Base-by-base conservation (phyloP, 495 filamentous ascomycete species). In the Trichoderma virens region DNA sequence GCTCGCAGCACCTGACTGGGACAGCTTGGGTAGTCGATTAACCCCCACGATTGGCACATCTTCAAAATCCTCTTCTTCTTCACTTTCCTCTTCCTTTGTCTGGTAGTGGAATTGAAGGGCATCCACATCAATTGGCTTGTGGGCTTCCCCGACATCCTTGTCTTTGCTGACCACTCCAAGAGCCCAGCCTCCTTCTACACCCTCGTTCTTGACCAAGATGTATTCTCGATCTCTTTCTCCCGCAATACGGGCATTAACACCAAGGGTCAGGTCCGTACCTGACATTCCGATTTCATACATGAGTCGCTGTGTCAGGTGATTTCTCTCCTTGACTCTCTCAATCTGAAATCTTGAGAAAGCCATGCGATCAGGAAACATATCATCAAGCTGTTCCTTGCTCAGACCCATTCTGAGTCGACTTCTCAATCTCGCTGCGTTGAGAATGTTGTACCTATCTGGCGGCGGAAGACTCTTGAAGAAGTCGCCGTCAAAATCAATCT, bases 361-460 rank as follows among this genome's bases (percentile, higher is more conserved):
- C 91, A 98, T 96, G n/a, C 94, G 85, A 71, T 98, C 88, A 0
- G 94, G 95, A 68, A 98, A 98, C 94, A 97, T 98, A 31, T 74
- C 83, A 67, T 97, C 92, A 20, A 98, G 75, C 71, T 98, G 94
- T 67, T 98, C 94, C 75, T 97, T 98, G 61, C 91, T 93, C 70
- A 96, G 83, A 0, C 94, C 94, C 94, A 98, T 97, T 61, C 94
- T 83, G 65, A 98, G 77, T 38, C 94, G 80, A 69, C 90, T 94
- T 63, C 94, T 81, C 61, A 98, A 72, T 65, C 94, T 80, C 0
- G 95, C 94, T 0, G 95, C 93, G 70, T 97, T 98, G 16, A 98
- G 75, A 56, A 98, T 98, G 66, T 97, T 97, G 76, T 98, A 98
- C 25, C 93, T 87, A 79, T 98, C 94, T 2, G 85, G 89, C 8